Percentiles rank a stretch among this genome's conserved stretches.
phyloP scores from a whole-genome alignment of 345 rosid genomes.

The Zanthoxylum bungeanum region DNA sequence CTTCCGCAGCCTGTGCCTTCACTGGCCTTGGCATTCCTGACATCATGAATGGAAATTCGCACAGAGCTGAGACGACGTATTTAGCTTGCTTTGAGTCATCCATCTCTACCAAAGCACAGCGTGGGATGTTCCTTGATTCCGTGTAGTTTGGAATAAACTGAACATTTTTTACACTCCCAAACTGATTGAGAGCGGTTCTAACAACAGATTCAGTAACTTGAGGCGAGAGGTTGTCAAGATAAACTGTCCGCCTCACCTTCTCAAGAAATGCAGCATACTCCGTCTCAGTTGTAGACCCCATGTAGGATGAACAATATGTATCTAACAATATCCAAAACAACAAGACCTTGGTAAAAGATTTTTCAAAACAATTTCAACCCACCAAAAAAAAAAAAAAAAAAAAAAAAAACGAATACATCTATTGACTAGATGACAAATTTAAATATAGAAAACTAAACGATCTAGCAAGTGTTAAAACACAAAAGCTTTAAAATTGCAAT shows the following conservation, averaged over 20 bases:
- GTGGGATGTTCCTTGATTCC: conserved; percentile 34
- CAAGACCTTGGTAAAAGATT: neutral
- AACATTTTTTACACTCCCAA: conserved; percentile 53
- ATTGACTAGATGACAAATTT: neutral
- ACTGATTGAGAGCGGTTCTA: conserved; percentile 64
- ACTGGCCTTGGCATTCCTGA: conserved; percentile 89
- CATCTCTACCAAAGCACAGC: conserved; percentile 72
- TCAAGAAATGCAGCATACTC: conserved; percentile 52
- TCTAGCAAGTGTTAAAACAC: neutral
- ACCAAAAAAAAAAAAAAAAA: too few relatives aligned
- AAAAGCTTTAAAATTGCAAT: neutral
- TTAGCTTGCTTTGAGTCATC: conserved; percentile 34
- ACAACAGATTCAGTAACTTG: conserved; percentile 49
- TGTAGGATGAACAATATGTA: too few relatives aligned
- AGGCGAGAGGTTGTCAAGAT: conserved; percentile 68
- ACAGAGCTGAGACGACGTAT: conserved; percentile 22
- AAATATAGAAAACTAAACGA: neutral
- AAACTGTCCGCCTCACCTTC: conserved; percentile 68
- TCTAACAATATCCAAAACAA: conserved; percentile 4
- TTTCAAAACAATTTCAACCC: neutral
- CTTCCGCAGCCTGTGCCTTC: conserved; percentile 53
- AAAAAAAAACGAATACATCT: neutral
- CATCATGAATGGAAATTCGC: conserved; percentile 63
- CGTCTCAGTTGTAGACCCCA: conserved; percentile 34
- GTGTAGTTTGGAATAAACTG: conserved; percentile 58